Conservation (phyloP, 2,329 filamentous ascomycete species). For the Aspergillus sp. region DNA sequence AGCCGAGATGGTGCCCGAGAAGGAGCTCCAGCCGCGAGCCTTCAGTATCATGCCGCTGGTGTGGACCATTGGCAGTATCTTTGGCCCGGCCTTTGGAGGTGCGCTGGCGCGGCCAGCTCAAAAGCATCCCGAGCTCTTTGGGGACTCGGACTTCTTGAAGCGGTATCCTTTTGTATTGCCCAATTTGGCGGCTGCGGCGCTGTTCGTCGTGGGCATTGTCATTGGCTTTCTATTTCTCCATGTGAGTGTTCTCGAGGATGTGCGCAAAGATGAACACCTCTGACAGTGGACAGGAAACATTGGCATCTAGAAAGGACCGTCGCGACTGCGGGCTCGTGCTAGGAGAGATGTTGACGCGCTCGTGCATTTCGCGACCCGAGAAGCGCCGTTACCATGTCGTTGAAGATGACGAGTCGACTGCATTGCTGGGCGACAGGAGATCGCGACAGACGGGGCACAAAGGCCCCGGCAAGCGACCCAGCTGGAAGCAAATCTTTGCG, state of each 20-base stretch:
- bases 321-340: conserved; percentile 74
- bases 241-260: conserved; percentile 36
- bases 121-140: conserved; percentile 71
- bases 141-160: conserved; percentile 65
- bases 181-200: conserved; percentile 71
- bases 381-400: conserved; percentile 9
- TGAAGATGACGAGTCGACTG: conserved; percentile 27
- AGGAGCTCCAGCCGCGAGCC: conserved; percentile 79
- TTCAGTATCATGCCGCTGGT: conserved; percentile 93
- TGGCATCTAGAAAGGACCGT: conserved; percentile 66
- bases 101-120: conserved; percentile 78
- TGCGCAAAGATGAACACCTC: conserved; percentile 44
- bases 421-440: conserved; percentile 30
- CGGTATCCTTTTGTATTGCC: conserved; percentile 80
- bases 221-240: conserved; percentile 76
- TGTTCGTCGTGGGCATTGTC: conserved; percentile 76
- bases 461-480: conserved; percentile 28
- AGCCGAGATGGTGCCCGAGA: conserved; percentile 87
- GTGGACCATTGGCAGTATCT: conserved; percentile 83
- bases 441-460: conserved; percentile 17
- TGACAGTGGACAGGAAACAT: conserved; percentile 64
- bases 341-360: conserved; percentile 63
- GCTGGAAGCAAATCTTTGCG: conserved; percentile 67
- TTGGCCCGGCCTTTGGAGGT: conserved; percentile 85
- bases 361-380: conserved; percentile 30